Percentiles rank a stretch among this genome's conserved stretches.
Evolutionary conservation across 352 stramenopile species (phyloP).

Genomic region (Phytopythium sindhum): DNA sequence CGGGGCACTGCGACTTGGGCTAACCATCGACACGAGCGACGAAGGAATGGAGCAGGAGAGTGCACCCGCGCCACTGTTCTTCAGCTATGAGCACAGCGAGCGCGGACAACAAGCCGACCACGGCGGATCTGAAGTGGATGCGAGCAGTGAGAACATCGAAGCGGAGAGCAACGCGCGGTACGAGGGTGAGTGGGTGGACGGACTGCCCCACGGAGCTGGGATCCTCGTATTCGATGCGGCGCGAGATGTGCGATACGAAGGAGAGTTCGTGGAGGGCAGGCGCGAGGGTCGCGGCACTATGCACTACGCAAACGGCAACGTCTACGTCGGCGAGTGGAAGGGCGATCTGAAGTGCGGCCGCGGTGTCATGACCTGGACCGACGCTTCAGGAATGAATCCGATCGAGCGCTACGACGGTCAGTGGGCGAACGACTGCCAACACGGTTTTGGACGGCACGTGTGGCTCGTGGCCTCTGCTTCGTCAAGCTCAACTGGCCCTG

Average conservation of each 20-base stretch:
- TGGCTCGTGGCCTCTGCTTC: slow-evolving; percentile 37
- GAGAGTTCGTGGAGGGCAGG: slow-evolving; percentile 41
- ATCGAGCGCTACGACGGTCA: slow-evolving; percentile 68
- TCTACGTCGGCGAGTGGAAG: slow-evolving; percentile 74
- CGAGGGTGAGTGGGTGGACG: slow-evolving; percentile 74
- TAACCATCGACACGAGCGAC: slow-evolving; percentile 5
- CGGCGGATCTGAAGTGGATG: neutral
- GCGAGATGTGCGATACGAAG: slow-evolving; percentile 57
- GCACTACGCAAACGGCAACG: slow-evolving; percentile 55
- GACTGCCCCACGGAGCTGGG: slow-evolving; percentile 64
- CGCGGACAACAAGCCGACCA: neutral
- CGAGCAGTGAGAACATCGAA: neutral
- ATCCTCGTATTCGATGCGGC: slow-evolving; percentile 67
- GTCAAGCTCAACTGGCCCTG: neutral
- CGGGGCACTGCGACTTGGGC: slow-evolving; percentile 7
- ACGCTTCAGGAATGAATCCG: slow-evolving; percentile 10
- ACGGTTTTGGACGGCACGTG: slow-evolving; percentile 80
- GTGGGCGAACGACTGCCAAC: slow-evolving; percentile 67
- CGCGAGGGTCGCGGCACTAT: slow-evolving; percentile 62
- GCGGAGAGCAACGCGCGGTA: slow-evolving; percentile 60
- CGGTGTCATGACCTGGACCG: slow-evolving; percentile 80
- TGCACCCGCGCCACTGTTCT: slow-evolving; percentile 18
- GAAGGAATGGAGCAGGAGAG: neutral
- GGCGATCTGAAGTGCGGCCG: slow-evolving; percentile 64
- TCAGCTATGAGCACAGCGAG: slow-evolving; percentile 18